Percentiles rank a stretch among this genome's conserved stretches.
These are phyloP conservation scores for Trichocladium antarcticum DNA, from an alignment of 495 filamentous ascomycete species.

Conservation along the genomic window DNA sequence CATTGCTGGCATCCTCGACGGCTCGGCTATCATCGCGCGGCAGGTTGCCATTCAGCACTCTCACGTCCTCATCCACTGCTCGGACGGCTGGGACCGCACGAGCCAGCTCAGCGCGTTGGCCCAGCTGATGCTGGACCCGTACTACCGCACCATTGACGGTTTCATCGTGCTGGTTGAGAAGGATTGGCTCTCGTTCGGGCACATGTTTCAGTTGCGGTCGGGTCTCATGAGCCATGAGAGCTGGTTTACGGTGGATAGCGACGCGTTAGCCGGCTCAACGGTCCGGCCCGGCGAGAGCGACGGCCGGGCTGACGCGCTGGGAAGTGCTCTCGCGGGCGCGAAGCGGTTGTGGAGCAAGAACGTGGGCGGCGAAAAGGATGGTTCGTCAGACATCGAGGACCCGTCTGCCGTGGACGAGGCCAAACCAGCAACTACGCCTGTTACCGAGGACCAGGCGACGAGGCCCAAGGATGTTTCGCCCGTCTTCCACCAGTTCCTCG, in stretches of 20 bases:
- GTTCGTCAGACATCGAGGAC: slow-evolving; percentile 45
- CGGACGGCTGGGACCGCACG: slow-evolving; percentile 96
- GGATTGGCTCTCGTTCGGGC: slow-evolving; percentile 94
- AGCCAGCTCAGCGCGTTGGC: slow-evolving; percentile 90
- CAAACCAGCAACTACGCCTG: slow-evolving; percentile 15
- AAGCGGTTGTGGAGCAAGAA: slow-evolving; percentile 83
- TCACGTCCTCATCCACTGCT: slow-evolving; percentile 94
- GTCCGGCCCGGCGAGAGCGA: slow-evolving; percentile 46
- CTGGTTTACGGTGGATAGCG: slow-evolving; percentile 85
- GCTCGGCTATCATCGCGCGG: slow-evolving; percentile 69
- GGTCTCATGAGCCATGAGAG: slow-evolving; percentile 82
- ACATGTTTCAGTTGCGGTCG: slow-evolving; percentile 88
- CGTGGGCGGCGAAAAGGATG: slow-evolving; percentile 55
- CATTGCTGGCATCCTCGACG: slow-evolving; percentile 73
- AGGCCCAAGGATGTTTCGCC: slow-evolving; percentile 79
- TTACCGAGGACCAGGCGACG: slow-evolving; percentile 36
- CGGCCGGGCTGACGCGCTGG: slow-evolving; percentile 61
- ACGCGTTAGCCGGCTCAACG: slow-evolving; percentile 42
- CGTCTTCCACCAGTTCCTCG: slow-evolving; percentile 96
- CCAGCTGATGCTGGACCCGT: slow-evolving; percentile 90
- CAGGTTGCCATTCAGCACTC: slow-evolving; percentile 87
- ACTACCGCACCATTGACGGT: slow-evolving; percentile 88
- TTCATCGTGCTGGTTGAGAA: slow-evolving; percentile 95
- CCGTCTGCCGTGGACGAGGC: slow-evolving; percentile 39
- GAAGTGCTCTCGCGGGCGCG: slow-evolving; percentile 76